Evolutionary conservation across 352 stramenopile genomes (phyloP), one percentile per base, ranked within the genome.

Genomic region (Pythium aquatile): DNA sequence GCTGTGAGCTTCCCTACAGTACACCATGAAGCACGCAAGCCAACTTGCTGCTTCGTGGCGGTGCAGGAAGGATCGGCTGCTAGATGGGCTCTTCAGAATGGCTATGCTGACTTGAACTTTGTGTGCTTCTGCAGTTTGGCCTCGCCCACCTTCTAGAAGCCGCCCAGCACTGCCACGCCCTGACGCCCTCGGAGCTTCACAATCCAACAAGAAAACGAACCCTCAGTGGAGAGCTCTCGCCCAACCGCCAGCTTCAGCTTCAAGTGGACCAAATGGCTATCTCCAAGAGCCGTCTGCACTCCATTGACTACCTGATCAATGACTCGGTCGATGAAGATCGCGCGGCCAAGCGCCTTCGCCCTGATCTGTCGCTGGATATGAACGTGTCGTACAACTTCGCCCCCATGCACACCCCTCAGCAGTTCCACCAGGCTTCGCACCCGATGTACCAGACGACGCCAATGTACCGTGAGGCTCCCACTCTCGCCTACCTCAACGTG

Each of bases 81-180:
- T 42, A 11, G 35, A 42, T 42, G 39, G 39, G 13, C 39, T 47
- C 17, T 24, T 47, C 39, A n/a, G 13, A 24, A 52, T 63, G 69
- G 53, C 72, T 47, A 51, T 53, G 39, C 68, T 47, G 2, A 68
- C 30, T 65, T 76, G 39, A 47, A 24, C 39, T 61, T 73, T 55
- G 28, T 68, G 14, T 53, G 8, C 8, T 37, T 48, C 37, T 60
- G 32, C 51, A 90, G 77, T 79, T 85, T 67, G 81, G 78, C 13
- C 72, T 90, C 42, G 78, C 59, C 10, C 77, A 85, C 20, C 72
- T 90, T 28, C 58, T 90, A 1, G 77, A 90, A 81, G 78, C 81
- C 2, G 78, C 77, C 8, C 71, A 90, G 67, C 78, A 90, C 39
- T 75, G 67, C 61, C 66, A 63, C 56, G 37, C 33, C 20, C 51